A percentile compares a stretch with the other conserved stretches of the same genome.
Evolutionary conservation across 2,329 filamentous ascomycete genomes (phyloP).

Genomic region (Colletotrichum orbiculare): DNA sequence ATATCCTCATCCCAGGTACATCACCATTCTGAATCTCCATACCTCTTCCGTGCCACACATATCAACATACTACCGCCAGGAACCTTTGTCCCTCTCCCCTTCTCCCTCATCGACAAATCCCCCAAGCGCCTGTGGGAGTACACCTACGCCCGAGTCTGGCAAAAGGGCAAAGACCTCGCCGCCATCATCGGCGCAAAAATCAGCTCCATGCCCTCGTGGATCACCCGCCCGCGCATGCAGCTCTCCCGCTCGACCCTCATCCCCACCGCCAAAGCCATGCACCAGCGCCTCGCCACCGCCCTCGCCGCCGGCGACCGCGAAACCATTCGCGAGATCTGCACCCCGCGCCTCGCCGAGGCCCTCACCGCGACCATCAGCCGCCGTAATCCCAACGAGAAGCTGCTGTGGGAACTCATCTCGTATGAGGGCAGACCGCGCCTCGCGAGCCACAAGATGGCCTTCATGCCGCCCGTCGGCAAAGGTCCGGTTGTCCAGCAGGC

Average conservation of each 20-base stretch:
- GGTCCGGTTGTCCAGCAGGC: constrained; percentile 62
- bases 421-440: constrained; percentile 64
- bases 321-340: constrained; percentile 64
- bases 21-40: not conserved
- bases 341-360: constrained; percentile 60
- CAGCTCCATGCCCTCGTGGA: constrained; percentile 57
- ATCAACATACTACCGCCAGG: constrained; percentile 44
- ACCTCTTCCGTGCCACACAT: not conserved
- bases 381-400: constrained; percentile 57
- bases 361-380: constrained; percentile 65
- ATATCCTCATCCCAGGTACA: constrained; percentile 29
- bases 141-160: constrained; percentile 49
- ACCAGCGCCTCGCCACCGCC: constrained; percentile 69
- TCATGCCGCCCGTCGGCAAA: constrained; percentile 53
- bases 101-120: constrained; percentile 47
- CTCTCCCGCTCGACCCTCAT: constrained; percentile 54
- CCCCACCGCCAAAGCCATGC: constrained; percentile 68
- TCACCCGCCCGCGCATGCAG: constrained; percentile 56
- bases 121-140: constrained; percentile 48
- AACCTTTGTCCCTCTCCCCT: constrained; percentile 59
- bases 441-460: constrained; percentile 64
- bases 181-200: constrained; percentile 53
- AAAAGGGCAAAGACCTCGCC: constrained; percentile 48
- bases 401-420: constrained; percentile 65
- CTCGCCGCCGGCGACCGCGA: constrained; percentile 68